Base-by-base conservation (phyloP, 2,329 filamentous ascomycete species). In the Raffaelea albimanens region DNA sequence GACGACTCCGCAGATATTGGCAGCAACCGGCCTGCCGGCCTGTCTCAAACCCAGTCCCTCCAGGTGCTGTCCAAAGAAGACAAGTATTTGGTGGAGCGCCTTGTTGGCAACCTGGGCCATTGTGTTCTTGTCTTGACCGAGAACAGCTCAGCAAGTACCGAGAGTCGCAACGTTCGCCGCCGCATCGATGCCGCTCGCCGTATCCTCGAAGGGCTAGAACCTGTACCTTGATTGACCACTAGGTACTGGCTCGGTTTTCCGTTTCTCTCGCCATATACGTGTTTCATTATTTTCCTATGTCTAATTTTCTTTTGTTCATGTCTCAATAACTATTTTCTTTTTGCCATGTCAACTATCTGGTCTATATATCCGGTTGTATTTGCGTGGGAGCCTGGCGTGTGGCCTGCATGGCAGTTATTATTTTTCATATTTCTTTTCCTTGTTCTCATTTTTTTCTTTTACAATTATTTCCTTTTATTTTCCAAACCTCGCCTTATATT, bases 111-210 rank as follows among this genome's bases (percentile, higher is more conserved):
- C 53, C 64, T 83, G 1, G 78, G 79, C 14, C 71, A 72, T 53
- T 83, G 79, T 50, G 76, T 83, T 1, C 60, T 82, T 9, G 76
- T 71, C 25, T 56, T 83, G 52, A 69, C 75, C 49, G 71, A 84
- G 64, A 64, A 70, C 45, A 68, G 76, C 53, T 66, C 67, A 53
- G 65, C 74, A 49, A 72, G 72, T 56, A 65, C 77, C 51, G 77
- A 86, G 55, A 75, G 73, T 44, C 72, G 81, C 47, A 71, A 83
- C 50, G 80, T 85, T 62, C 72, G 87, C 50, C 71, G 84, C 53
- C 74, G 85, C 55, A 73, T 95, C 44, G 87, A 94, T 55, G 78
- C 80, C 45, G 89, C 88, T 5, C 79, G 82, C 50, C 73, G 78
- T 45, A 75, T 87, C 3, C 69, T 95, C 25, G 86, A 91, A 55